Evolutionary conservation across 345 rosid genomes (phyloP), one percentile per base, ranked within the genome.

Genomic region (Aegle marmelos): DNA sequence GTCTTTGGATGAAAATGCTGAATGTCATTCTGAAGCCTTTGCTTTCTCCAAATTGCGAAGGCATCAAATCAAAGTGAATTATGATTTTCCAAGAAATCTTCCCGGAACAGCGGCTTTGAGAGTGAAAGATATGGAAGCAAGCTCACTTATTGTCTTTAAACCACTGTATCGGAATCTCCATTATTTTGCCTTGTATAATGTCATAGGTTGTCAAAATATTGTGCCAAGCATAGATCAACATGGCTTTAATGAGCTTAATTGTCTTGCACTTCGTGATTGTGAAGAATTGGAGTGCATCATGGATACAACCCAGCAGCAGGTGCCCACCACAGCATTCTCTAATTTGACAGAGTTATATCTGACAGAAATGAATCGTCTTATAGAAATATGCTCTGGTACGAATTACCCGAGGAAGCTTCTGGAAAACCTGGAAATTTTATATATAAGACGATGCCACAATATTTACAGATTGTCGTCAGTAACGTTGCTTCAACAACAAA

Each of bases 261-360:
- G 4, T 24, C 78, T 74, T 53, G 8, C 4, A 16, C 31, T 79
- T 45, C 0, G 5, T 4, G 5, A 24, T 30, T 79, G 59, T 9
- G 5, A 21, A 5, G 68, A 57, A 7, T 59, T 79, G 78, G 53
- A 57, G 41, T 74, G 63, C 70, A 56, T 79, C 3, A 17, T 79
- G 30, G 76, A 70, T 45, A 22, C 63, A 2, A 6, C 64, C 22
- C 62, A 50, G 19, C 25, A 33, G 22, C 50, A 66, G 2, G 59
- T 74, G 67, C 62, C 68, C 17, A 5, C 37, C 25, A 60, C 48
- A 22, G 82, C 69, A n/a, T 74, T 74, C 31, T 79, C 78, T 27
- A 68, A 50, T 48, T 73, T 79, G 61, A 21, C 45, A 60, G 10
- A 63, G 17, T 62, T 75, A 33, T 22, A 7, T 59, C 37, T 74